Percentiles rank a stretch among this genome's conserved stretches.
Evolutionary conservation across 306 rosid species (phyloP).

Genomic region (Cajanus cajan): DNA sequence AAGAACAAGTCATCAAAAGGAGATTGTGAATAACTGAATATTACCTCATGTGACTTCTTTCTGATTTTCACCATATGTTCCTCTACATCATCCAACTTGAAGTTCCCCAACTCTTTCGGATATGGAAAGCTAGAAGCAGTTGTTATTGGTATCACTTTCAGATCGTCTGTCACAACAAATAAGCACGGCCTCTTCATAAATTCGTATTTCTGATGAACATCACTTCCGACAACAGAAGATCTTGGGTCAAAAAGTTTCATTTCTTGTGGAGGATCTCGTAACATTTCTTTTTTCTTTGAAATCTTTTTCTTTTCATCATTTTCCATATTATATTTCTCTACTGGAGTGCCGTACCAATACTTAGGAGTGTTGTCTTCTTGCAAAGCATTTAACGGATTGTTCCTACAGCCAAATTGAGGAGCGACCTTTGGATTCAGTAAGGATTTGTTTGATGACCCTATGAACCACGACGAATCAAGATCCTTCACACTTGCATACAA

Average conservation of each 20-base stretch:
- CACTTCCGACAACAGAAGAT: background rate
- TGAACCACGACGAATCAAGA: too few relatives aligned
- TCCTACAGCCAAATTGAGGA: background rate
- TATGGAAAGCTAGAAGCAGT: background rate
- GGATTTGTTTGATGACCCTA: background rate
- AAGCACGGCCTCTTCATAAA: background rate
- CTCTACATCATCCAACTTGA: background rate
- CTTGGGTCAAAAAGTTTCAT: background rate
- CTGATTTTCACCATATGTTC: background rate
- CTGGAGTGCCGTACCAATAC: background rate
- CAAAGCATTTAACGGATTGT: background rate
- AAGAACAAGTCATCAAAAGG: background rate
- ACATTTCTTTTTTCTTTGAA: background rate
- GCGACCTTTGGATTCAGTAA: background rate
- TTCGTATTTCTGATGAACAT: background rate
- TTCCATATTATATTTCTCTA: background rate
- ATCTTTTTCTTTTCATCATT: background rate
- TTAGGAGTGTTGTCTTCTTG: background rate
- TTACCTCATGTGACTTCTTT: background rate
- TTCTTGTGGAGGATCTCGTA: background rate
- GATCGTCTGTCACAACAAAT: background rate
- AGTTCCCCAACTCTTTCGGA: background rate
- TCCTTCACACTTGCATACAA: background rate
- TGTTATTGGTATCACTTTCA: background rate
- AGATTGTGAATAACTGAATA: background rate